These are phyloP conservation scores for Rhizopogon hawkerae DNA, from an alignment of 1,284 basidiomycete genomes.

Conservation along the genomic window DNA sequence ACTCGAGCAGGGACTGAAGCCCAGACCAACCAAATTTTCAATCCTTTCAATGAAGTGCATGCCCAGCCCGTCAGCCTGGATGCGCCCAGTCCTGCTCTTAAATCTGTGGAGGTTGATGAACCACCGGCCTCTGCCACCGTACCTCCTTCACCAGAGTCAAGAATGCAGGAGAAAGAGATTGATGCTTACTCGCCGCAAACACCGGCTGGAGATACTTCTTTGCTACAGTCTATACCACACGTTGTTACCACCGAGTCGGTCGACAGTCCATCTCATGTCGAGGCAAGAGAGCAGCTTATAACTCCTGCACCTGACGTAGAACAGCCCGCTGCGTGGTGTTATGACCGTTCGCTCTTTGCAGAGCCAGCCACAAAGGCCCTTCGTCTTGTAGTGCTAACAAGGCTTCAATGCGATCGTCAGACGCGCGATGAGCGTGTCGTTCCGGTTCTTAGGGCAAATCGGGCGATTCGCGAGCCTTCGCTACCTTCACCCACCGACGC, in stretches of 20 bases:
- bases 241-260: conserved; percentile 7
- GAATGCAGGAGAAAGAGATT: conserved; percentile 13
- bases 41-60: not conserved
- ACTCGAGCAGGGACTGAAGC: not conserved
- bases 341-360: not conserved
- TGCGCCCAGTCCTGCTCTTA: not conserved
- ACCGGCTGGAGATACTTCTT: conserved; percentile 3
- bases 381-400: conserved; percentile 50
- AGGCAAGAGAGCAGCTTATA: conserved; percentile 23
- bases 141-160: conserved; percentile 10
- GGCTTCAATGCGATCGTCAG: conserved; percentile 50
- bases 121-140: conserved; percentile 10
- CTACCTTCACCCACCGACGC: conserved; percentile 10
- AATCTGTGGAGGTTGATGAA: conserved; percentile 1
- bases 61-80: not conserved
- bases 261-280: conserved; percentile 18
- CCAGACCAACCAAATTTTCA: not conserved
- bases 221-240: conserved; percentile 7
- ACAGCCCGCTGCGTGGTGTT: conserved; percentile 1
- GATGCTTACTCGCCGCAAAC: conserved; percentile 9
- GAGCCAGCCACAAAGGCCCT: conserved; percentile 47
- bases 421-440: conserved; percentile 51
- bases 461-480: conserved; percentile 31
- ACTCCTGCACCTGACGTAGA: conserved; percentile 1
- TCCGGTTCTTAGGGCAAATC: conserved; percentile 55